Evolutionary conservation across 2,329 filamentous ascomycete genomes (phyloP), one percentile per base, ranked within the genome.

Genomic region (Pezicula radicicola): DNA sequence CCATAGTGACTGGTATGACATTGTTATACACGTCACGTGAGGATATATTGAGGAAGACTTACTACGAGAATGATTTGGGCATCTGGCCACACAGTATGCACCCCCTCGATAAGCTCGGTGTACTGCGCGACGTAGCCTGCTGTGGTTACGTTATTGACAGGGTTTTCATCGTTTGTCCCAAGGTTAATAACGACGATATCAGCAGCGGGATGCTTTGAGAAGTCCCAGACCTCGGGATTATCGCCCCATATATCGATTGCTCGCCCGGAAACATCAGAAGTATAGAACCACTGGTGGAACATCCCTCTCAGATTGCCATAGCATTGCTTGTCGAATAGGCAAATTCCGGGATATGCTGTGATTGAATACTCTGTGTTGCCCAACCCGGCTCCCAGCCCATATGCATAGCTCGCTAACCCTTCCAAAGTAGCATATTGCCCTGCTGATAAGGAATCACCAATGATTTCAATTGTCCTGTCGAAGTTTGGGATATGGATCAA

Each of bases 361-460:
- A 85, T 74, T 16, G 73, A 75, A 60, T 79, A 83, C 58, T 85
- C 81, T 3, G 77, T 78, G 40, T 80, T 73, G 3, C 81, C 82
- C 1, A 85, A 65, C 0, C 81, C 81, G 5, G 76, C 76, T 2
- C 74, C 76, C 15, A 83, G 73, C 15, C 75, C 75, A 64, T 79
- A 84, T 1, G 76, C 74, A 62, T 78, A 85, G 18, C 77, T 76
- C 0, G 77, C 78, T 4, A 85, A 63, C 0, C 77, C 75, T 65
- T 85, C 81, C 50, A 82, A 80, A 2, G 77, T 78, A n/a, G 73
- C 76, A 56, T 78, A 83, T 68, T 80, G 77, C 9, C 82, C 81
- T 2, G 78, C 68, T 0, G 76, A 76, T 3, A 85, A 70, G 15
- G 75, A 79, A 54, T 73, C 70, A 4, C 71, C 70, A 46, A 76